Evolutionary conservation across 768 basidiomycete genomes (phyloP).

Genomic region (Tricholoma matsutake): DNA sequence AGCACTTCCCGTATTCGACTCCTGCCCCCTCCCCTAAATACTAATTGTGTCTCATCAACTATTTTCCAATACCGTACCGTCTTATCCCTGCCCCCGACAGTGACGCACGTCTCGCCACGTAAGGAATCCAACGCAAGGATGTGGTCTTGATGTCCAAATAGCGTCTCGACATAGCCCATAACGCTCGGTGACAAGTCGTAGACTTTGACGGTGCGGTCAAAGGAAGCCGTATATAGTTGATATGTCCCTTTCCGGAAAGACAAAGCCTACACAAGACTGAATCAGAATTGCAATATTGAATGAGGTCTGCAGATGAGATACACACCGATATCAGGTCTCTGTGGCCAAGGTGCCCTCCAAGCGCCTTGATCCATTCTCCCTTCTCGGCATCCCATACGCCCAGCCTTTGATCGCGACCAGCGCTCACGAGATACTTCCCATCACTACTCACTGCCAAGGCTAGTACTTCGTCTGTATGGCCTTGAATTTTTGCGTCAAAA

Average conservation of each 20-base stretch:
- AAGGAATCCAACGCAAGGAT: conserved; percentile 78
- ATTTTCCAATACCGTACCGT: conserved; percentile 97
- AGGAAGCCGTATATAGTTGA: conserved; percentile 73
- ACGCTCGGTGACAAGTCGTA: conserved; percentile 70
- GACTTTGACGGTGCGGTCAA: conserved; percentile 87
- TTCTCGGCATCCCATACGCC: conserved; percentile 84
- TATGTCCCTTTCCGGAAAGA: conserved; percentile 77
- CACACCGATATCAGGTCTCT: conserved; percentile 40
- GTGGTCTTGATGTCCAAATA: conserved; percentile 95
- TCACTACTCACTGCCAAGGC: conserved; percentile 82
- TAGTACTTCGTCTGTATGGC: conserved; percentile 87
- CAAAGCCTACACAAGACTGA: conserved; percentile 42
- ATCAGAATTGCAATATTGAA: conserved; percentile 1
- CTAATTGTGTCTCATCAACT: conserved; percentile 89
- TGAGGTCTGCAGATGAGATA: not conserved
- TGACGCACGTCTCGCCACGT: conserved; percentile 80
- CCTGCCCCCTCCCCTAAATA: conserved; percentile 93
- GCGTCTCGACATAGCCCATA: conserved; percentile 91
- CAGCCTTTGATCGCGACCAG: conserved; percentile 77
- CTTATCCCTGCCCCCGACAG: conserved; percentile 87
- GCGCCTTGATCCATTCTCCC: conserved; percentile 73
- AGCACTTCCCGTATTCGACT: conserved; percentile 77
- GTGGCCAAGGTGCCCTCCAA: conserved; percentile 75
- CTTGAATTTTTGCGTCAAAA: conserved; percentile 44
- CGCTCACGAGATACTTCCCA: conserved; percentile 82